Conservation (phyloP, 352 stramenopile species). For the Phytophthora europaea region DNA sequence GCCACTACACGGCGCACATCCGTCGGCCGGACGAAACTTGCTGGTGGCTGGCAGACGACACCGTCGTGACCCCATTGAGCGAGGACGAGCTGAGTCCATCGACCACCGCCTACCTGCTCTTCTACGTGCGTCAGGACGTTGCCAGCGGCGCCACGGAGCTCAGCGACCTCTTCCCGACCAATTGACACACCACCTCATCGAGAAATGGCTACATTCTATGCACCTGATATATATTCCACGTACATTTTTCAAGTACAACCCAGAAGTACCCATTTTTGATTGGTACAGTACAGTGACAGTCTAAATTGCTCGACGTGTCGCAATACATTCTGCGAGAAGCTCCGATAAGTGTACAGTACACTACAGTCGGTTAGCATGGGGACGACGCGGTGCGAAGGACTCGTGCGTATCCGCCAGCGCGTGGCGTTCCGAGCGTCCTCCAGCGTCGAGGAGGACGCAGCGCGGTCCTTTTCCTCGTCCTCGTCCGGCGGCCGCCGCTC, state of each 20-base stretch:
- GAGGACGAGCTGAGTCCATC: conserved; percentile 50
- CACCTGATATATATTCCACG: conserved; percentile 9
- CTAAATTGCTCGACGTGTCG: conserved; percentile 2
- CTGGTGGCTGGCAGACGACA: conserved; percentile 97
- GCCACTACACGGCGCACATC: conserved; percentile 93
- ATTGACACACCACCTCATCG: conserved; percentile 23
- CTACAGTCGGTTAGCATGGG: no score
- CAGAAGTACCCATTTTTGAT: background rate
- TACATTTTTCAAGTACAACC: conserved; percentile 29
- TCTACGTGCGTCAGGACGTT: conserved; percentile 71
- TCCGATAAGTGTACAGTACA: background rate
- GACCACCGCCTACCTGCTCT: conserved; percentile 74
- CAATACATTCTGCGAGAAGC: conserved; percentile 5
- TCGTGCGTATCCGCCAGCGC: conserved; percentile 57
- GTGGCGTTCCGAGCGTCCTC: conserved; percentile 26
- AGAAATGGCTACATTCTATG: conserved; percentile 6
- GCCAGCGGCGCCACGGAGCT: conserved; percentile 31
- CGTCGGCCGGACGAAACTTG: conserved; percentile 34
- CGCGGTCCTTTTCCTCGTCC: background rate
- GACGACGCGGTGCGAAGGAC: conserved; percentile 39
- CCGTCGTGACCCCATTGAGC: conserved; percentile 37
- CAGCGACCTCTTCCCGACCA: conserved; percentile 41
- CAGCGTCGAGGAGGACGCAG: conserved; percentile 16
- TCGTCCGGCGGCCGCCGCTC: conserved; percentile 20
- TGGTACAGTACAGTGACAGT: no score